Evolutionary conservation across 306 rosid species (phyloP), one percentile per base, ranked within the genome.

Genomic region (Hylodesmum podocarpum): DNA sequence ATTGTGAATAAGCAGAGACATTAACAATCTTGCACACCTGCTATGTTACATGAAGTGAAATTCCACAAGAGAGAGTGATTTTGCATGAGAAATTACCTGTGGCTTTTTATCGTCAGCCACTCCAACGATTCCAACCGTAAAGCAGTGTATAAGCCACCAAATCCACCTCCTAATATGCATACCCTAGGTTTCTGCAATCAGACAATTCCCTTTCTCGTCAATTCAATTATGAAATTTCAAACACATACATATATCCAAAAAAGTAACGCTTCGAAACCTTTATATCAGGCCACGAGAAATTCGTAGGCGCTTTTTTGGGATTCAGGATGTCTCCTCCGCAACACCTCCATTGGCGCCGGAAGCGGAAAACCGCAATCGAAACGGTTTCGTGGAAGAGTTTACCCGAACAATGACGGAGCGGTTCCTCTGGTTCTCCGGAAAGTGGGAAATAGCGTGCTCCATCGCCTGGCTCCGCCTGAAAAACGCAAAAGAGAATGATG

Each of bases 121-220:
- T 81, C 87, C 19, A 94, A 92, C 31, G 98, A 94, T 75, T 94
- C 98, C 62, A 94, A 89, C 80, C 98, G 86, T 78, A 94, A 76
- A 61, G 97, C 98, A 72, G 98, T 94, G 76, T 92, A 94, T 59
- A 94, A 86, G 73, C 98, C 98, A 70, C 98, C 98, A 73, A 94
- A 94, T 66, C 98, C 98, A 47, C 98, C 98, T 33, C 98, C 98
- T 63, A 94, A 84, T 79, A 94, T 92, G 70, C 98, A 94, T 33
- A 94, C 87, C 84, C 96, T 86, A 36, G 96, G 96, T 70, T 61
- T 92, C 98, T 92, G 93, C 63, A 80, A 68, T 14, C 8, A 47
- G 50, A 62, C 1, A 70, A 29, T 13, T 39, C 1, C n/a, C 21
- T 39, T 21, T 22, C 62, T 12, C 5, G 33, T 50, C 5, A 73